Evolutionary conservation across 202 grass and related monocot genomes (phyloP).

Genomic region (Musa balbisiana): DNA sequence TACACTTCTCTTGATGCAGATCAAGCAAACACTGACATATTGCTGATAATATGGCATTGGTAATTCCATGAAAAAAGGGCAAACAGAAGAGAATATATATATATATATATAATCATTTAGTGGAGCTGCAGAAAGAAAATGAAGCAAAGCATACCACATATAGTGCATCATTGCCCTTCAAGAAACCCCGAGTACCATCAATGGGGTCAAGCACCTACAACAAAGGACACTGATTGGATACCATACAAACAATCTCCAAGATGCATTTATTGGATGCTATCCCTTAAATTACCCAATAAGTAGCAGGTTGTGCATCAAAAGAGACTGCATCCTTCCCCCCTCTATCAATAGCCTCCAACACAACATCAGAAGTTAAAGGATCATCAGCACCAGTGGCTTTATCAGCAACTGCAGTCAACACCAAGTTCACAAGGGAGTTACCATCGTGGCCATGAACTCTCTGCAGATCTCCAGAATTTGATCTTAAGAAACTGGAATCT

Average conservation of each 20-base stretch:
- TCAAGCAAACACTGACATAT: neutral
- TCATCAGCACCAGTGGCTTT: conserved; percentile 35
- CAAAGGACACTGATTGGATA: neutral
- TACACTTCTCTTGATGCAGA: neutral
- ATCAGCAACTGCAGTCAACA: conserved; percentile 49
- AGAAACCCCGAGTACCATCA: conserved; percentile 89
- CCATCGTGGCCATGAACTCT: conserved; percentile 21
- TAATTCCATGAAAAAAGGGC: neutral
- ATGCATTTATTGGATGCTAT: neutral
- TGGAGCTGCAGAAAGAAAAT: conserved; percentile 13
- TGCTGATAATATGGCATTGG: neutral
- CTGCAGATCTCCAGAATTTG: conserved; percentile 12
- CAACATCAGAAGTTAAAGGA: conserved; percentile 46
- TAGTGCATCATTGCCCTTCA: conserved; percentile 66
- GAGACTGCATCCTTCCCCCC: conserved; percentile 72
- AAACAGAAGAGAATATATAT: neutral
- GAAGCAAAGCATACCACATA: conserved; percentile 69
- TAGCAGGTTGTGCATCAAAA: conserved; percentile 68
- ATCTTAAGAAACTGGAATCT: conserved; percentile 60
- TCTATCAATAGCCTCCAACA: conserved; percentile 89
- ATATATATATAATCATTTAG: neutral
- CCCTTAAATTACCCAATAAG: conserved; percentile 56
- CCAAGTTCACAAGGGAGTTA: conserved; percentile 51
- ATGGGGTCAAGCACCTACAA: conserved; percentile 92
- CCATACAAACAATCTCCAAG: neutral